Evolutionary conservation across 441 rosid genomes (phyloP).

Genomic region (Mallotus repandus): DNA sequence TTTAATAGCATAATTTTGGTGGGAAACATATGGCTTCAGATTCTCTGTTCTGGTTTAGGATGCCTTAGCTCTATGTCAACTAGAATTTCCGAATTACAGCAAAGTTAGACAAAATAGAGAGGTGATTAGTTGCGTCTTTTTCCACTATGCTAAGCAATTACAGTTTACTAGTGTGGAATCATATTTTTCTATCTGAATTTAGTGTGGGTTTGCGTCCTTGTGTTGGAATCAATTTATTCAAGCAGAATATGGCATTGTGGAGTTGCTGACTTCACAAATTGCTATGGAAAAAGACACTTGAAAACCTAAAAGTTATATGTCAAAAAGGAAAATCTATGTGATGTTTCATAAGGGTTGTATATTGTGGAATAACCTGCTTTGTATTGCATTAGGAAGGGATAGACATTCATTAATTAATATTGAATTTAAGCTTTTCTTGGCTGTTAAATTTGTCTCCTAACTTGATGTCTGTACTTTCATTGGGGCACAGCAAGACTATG

Average conservation of each 20-base stretch:
- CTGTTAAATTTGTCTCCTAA: not conserved
- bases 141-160: not conserved
- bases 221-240: not conserved
- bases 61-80: not conserved
- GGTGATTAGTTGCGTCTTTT: not conserved
- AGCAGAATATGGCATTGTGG: not conserved
- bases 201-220: not conserved
- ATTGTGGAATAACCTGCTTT: not conserved
- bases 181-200: not conserved
- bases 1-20: not conserved
- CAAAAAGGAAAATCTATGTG: not conserved
- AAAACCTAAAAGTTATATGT: not conserved
- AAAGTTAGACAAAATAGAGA: not conserved
- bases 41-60: not conserved
- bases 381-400: not conserved
- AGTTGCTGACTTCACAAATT: not conserved
- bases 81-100: not conserved
- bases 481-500: conserved; percentile 51
- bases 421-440: conserved; percentile 3
- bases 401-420: not conserved
- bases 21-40: not conserved
- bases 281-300: not conserved
- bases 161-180: not conserved
- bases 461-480: not conserved
- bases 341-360: not conserved